Evolutionary conservation across 2,329 filamentous ascomycete species (phyloP).

Genomic region (Nothomitra cinnamomea): DNA sequence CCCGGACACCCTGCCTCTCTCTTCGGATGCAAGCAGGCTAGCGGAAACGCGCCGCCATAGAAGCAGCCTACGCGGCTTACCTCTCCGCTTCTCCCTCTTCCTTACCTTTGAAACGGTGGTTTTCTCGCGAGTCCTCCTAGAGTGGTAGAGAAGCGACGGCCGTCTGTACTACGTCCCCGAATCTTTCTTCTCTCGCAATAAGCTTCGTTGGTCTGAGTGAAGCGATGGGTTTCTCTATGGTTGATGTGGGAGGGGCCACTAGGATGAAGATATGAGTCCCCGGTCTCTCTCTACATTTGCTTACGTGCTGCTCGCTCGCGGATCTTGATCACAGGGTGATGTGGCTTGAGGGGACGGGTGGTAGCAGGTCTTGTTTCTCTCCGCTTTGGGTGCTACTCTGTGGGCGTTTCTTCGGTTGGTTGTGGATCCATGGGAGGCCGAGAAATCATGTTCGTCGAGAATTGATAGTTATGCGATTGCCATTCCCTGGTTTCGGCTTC

Average conservation of each 20-base stretch:
- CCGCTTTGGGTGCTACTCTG: conserved; percentile 24
- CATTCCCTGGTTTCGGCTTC: conserved; percentile 19
- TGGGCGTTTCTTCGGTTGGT: conserved; percentile 5
- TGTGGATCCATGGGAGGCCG: conserved; percentile 17
- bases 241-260: conserved; percentile 27
- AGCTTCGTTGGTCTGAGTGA: conserved; percentile 13
- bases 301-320: background rate
- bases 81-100: conserved; percentile 37
- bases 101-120: conserved; percentile 25
- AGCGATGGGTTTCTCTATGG: background rate
- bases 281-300: conserved; percentile 19
- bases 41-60: conserved; percentile 99
- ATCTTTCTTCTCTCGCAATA: conserved; percentile 28
- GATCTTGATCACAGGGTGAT: conserved; percentile 15
- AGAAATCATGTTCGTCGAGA: conserved; percentile 64
- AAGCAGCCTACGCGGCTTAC: conserved; percentile 79
- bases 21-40: conserved; percentile 30
- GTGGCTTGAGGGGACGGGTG: conserved; percentile 21
- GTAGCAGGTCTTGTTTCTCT: conserved; percentile 12
- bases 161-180: conserved; percentile 30
- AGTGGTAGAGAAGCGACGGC: conserved; percentile 19
- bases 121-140: conserved; percentile 17
- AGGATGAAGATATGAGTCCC: conserved; percentile 90
- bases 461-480: conserved; percentile 99
- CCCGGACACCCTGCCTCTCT: conserved; percentile 63